Base-by-base conservation (phyloP, 306 rosid genomes). In the Vicia faba region DNA sequence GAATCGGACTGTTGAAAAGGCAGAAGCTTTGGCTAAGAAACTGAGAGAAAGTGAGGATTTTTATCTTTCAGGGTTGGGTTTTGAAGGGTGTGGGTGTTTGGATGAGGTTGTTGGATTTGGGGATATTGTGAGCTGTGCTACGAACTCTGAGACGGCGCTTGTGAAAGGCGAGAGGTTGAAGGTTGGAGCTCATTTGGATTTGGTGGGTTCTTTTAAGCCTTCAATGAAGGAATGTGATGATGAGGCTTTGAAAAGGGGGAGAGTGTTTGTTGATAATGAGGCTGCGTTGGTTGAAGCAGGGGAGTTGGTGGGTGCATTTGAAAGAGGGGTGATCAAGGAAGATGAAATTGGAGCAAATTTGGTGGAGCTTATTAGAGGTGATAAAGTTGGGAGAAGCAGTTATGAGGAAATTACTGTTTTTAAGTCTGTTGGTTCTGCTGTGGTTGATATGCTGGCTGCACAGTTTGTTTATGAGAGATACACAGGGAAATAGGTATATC, bases 181-280 rank as follows among this genome's bases (percentile, higher is more conserved):
- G 69, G 35, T 1, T 13, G 98, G 98, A 9, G 89, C 96, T 0
- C 91, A 92, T 74, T 62, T 89, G 82, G 95, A 92, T 75, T 79
- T 89, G 91, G 98, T 89, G 7, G 98, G 98, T 26, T 92, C 98
- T 5, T 92, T 92, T 82, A 84, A 75, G 80, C 88, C 41, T 55
- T 80, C 88, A 0, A 92, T 92, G 98, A 89, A 49, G 86, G 98
- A 92, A 80, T 92, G 98, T 18, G 96, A 93, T 44, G 98, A 89
- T 67, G 87, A 83, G 65, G 96, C 97, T 13, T 66, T 93, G 2
- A 80, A 62, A 76, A 87, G 96, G 62, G 98, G 96, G 19, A 78
- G 49, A 1, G 91, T 93, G 25, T 93, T 84, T 60, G 93, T 93
- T 49, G 98, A 93, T 40, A 86, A 84, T 64, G 98, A 87, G 70